Percentiles rank a stretch among this genome's conserved stretches.
These are phyloP conservation scores for Aspergillus bombycis DNA, from an alignment of 2,329 filamentous ascomycete genomes.

Conservation along the genomic window DNA sequence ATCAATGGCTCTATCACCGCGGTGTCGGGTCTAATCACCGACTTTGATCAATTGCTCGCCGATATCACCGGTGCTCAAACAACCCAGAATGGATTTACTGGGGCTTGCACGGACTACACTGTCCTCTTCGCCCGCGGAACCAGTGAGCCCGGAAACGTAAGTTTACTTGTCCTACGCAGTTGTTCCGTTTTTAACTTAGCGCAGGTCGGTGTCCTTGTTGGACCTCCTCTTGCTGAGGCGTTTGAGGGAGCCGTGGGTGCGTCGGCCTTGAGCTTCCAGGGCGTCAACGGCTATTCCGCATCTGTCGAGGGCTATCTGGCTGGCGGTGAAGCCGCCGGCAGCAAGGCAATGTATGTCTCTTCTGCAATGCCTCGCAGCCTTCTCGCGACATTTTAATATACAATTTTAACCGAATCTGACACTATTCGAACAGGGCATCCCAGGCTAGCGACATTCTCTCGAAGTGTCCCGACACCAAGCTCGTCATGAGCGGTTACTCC, in stretches of 20 bases:
- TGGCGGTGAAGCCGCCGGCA: not conserved
- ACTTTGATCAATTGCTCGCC: not conserved
- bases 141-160: conserved; percentile 3
- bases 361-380: no score
- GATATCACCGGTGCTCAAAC: not conserved
- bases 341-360: not conserved
- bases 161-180: not conserved
- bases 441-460: not conserved
- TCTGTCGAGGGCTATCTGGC: not conserved
- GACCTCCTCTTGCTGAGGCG: not conserved
- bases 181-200: not conserved
- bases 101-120: not conserved
- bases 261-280: not conserved
- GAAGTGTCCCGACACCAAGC: conserved; percentile 1
- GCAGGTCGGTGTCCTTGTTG: conserved; percentile 1
- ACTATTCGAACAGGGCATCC: not conserved
- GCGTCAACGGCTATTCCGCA: not conserved
- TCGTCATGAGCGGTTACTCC: conserved; percentile 1
- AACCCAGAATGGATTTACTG: not conserved
- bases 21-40: not conserved
- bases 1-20: not conserved
- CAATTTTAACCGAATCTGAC: not conserved
- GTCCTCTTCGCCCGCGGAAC: conserved; percentile 1
- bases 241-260: not conserved
- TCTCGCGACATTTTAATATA: not conserved